Base-by-base conservation (phyloP, 345 rosid species). In the Excoecaria cochinchinensis region DNA sequence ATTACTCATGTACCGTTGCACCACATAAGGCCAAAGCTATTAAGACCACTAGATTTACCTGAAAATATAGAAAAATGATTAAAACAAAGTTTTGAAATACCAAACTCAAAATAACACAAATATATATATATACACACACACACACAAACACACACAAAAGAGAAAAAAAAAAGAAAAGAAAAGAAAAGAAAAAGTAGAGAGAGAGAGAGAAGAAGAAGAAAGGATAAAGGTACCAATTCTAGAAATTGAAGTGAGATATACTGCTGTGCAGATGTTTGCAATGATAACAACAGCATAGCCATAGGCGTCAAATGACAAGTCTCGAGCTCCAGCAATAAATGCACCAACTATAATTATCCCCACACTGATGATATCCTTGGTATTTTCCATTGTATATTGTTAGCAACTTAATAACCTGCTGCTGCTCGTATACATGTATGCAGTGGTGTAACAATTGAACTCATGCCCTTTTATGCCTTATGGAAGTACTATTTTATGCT, bases 1-100 rank as follows among this genome's bases (percentile, higher is more conserved):
- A 46, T 24, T 59, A 58, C 80, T 76, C 66, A 31, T 31, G 31
- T 31, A 80, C 80, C 83, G 44, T 76, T 76, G 77, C 77, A 76
- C 83, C 83, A 80, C 83, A 80, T 80, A 61, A 72, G 83, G 25
- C 83, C 83, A 60, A 76, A 80, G 62, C 80, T 80, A 67, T 76
- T 80, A 21, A 80, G 83, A 61, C 79, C 79, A 67, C 76, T 80
- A 17, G 79, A 74, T 80, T 72, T 80, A 63, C 83, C 83, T 80
- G 79, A 66, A 80, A 71, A 17, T 8, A 12, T 47, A 11, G 40
- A 24, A 38, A 53, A 47, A 12, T 7, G 17, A 14, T 24, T 17
- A 13, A 48, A 50, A 16, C 13, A 12, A 58, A 46, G 36, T 5
- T 44, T 67, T 14, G 12, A 25, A 40, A 14, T 31, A 16, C 16